Conservation (phyloP, 352 stramenopile species). For the Lagenidium giganteum region DNA sequence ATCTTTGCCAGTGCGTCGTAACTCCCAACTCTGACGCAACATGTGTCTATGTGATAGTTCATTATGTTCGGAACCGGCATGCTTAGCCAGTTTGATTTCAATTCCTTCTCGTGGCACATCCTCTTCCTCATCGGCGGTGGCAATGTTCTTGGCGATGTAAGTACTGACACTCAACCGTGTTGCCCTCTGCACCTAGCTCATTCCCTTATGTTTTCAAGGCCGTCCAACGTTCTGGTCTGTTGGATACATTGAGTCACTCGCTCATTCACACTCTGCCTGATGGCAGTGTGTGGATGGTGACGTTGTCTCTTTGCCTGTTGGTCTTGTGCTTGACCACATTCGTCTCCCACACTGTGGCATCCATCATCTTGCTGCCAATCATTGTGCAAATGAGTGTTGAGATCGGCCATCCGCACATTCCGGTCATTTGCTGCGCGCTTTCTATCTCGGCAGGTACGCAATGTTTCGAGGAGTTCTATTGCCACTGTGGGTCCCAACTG, state of each 20-base stretch:
- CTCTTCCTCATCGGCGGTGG: slow-evolving; percentile 90
- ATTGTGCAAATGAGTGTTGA: slow-evolving; percentile 89
- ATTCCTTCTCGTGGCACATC: slow-evolving; percentile 93
- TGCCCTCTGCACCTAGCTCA: too few species aligned
- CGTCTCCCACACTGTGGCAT: slow-evolving; percentile 90
- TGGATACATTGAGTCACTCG: slow-evolving; percentile 78
- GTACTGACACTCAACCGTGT: too few species aligned
- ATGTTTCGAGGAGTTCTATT: too few species aligned
- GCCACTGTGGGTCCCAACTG: background rate
- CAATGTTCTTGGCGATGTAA: slow-evolving; percentile 89
- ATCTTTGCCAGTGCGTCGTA: too few species aligned
- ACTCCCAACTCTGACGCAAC: too few species aligned
- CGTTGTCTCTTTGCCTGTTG: slow-evolving; percentile 80
- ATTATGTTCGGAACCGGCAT: slow-evolving; percentile 87
- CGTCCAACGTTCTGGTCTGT: slow-evolving; percentile 75
- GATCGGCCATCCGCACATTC: slow-evolving; percentile 82
- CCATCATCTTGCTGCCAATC: slow-evolving; percentile 90
- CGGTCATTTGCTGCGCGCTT: slow-evolving; percentile 79
- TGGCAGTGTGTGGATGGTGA: slow-evolving; percentile 83
- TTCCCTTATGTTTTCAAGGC: slow-evolving; percentile 25
- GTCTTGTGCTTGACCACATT: slow-evolving; percentile 90
- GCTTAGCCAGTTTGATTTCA: slow-evolving; percentile 91
- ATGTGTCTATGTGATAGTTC: too few species aligned
- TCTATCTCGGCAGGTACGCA: slow-evolving; percentile 86
- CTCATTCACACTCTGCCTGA: slow-evolving; percentile 76